Conservation (phyloP, 192 early-diverging fungal genomes). For the Backusella parvicylindrica region DNA sequence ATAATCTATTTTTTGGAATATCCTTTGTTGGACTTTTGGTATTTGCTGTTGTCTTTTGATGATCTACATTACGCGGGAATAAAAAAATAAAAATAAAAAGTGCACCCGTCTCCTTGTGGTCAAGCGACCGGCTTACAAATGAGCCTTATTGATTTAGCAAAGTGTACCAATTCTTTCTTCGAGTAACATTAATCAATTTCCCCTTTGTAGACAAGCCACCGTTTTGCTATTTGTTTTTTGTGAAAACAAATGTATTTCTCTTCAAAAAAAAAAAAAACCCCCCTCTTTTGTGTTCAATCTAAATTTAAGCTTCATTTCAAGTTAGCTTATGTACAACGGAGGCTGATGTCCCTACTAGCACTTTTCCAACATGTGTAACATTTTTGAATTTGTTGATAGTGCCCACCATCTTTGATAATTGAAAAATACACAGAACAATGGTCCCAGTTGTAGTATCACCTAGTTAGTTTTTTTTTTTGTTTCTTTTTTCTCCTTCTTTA, state of each 20-base stretch:
- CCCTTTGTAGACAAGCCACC: neutral
- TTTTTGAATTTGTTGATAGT: neutral
- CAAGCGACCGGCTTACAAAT: neutral
- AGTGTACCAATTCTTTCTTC: neutral
- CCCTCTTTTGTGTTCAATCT: neutral
- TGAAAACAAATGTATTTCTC: neutral
- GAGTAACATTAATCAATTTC: neutral
- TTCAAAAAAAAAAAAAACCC: too few species aligned
- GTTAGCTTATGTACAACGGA: neutral
- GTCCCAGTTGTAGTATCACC: neutral
- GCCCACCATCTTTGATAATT: neutral
- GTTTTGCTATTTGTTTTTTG: neutral
- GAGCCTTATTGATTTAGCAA: neutral
- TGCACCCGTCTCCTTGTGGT: neutral
- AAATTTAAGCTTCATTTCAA: neutral
- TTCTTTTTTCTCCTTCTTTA: neutral
- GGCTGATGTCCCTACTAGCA: neutral
- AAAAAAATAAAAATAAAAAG: too few species aligned
- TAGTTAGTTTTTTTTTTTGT: neutral
- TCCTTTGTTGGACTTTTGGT: neutral
- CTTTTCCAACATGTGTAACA: neutral
- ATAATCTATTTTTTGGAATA: neutral
- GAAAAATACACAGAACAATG: neutral
- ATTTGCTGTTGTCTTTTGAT: neutral
- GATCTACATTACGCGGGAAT: too few species aligned